These are phyloP conservation scores for grape (Vitis vinifera) DNA, from an alignment of 164 flowering plant genomes.

Conservation along the genomic window ASM3070453v1 NC_081817.1:878501-879000, in stretches of 20 bases:
- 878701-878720: slow-evolving; percentile 59
- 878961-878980: no score
- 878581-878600: slow-evolving; percentile 40
- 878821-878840: slow-evolving; percentile 67
- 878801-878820: slow-evolving; percentile 70
- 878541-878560: slow-evolving; percentile 68
- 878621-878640: slow-evolving; percentile 18
- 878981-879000: no score
- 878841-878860: not conserved
- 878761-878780: slow-evolving; percentile 79
- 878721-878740: slow-evolving; percentile 44
- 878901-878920: no score
- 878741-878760: slow-evolving; percentile 63
- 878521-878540: slow-evolving; percentile 46
- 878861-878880: no score
- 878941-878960: no score
- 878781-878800: slow-evolving; percentile 79
- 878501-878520: slow-evolving; percentile 42
- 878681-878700: slow-evolving; percentile 85
- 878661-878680: slow-evolving; percentile 55
- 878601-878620: slow-evolving; percentile 13
- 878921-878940: no score
- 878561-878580: slow-evolving; percentile 66
- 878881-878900: no score
- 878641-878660: slow-evolving; percentile 31